Percentiles rank a stretch among this genome's conserved stretches.
Evolutionary conservation across 2,329 filamentous ascomycete genomes (phyloP).

Genomic region (Lachnellula arida): DNA sequence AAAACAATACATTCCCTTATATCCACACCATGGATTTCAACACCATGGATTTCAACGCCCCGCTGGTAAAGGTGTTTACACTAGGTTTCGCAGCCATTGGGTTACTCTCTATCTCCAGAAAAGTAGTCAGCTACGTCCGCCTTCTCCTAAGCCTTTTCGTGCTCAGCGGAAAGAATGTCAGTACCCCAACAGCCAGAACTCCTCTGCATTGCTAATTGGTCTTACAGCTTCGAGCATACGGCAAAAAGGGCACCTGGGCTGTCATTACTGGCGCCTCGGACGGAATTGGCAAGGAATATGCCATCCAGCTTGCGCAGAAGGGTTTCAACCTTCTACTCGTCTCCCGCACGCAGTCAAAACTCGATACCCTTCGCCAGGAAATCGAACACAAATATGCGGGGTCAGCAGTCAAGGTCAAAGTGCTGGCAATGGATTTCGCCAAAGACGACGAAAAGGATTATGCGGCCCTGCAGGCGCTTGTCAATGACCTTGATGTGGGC

Average conservation of each 20-base stretch:
- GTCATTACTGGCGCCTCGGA: constrained; percentile 94
- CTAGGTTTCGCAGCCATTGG: constrained; percentile 46
- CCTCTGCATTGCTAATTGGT: constrained; percentile 4
- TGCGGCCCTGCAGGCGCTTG: constrained; percentile 60
- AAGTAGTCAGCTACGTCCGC: constrained; percentile 53
- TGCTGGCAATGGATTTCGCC: constrained; percentile 87
- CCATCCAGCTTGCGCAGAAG: constrained; percentile 80
- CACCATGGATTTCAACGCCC: constrained; percentile 16
- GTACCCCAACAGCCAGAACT: constrained; percentile 22
- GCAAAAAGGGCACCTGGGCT: constrained; percentile 87
- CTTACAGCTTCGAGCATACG: constrained; percentile 77
- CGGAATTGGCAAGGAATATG: constrained; percentile 95
- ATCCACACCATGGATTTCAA: background rate
- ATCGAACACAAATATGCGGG: constrained; percentile 65
- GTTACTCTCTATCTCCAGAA: constrained; percentile 52
- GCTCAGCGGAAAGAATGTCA: constrained; percentile 57
- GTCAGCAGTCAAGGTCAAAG: constrained; percentile 63
- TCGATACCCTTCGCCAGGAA: constrained; percentile 70
- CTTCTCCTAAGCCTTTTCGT: constrained; percentile 66
- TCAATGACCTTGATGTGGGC: constrained; percentile 72
- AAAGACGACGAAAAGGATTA: constrained; percentile 77
- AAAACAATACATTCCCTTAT: background rate
- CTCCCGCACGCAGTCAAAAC: constrained; percentile 91
- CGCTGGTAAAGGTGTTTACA: constrained; percentile 19
- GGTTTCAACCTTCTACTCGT: constrained; percentile 95